These are phyloP conservation scores for Cladosporium sp. DNA, from an alignment of 2,329 filamentous ascomycete species.

Conservation along the genomic window DNA sequence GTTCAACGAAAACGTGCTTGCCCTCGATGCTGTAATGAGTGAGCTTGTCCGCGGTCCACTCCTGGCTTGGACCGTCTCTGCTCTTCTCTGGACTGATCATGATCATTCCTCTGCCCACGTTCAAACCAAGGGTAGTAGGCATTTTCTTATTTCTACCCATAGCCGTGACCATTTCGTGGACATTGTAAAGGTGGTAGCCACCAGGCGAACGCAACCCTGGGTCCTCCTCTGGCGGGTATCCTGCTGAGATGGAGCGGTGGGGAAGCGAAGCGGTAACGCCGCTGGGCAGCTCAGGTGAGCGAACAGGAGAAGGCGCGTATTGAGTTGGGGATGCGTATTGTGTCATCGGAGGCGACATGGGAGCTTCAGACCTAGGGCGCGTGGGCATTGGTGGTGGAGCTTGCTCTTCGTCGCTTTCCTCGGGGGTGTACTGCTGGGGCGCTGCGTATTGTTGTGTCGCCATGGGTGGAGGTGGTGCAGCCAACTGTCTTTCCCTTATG, in stretches of 20 bases:
- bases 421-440: conserved; percentile 57
- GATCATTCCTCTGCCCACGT: conserved; percentile 80
- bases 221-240: conserved; percentile 15
- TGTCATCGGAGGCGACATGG: conserved; percentile 35
- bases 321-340: conserved; percentile 33
- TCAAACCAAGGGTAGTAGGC: conserved; percentile 94
- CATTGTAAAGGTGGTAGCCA: conserved; percentile 91
- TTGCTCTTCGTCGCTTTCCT: conserved; percentile 62
- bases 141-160: conserved; percentile 98
- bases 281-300: conserved; percentile 32
- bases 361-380: conserved; percentile 55
- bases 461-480: conserved; percentile 51
- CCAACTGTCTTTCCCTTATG: conserved; percentile 29
- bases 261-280: conserved; percentile 54
- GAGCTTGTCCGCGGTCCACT: conserved; percentile 93
- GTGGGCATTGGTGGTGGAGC: conserved; percentile 58
- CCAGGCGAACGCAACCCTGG: conserved; percentile 54
- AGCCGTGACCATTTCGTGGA: conserved; percentile 94
- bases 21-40: conserved; percentile 97
- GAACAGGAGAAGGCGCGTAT: conserved; percentile 31
- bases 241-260: conserved; percentile 40
- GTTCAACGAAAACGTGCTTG: conserved; percentile 94
- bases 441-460: conserved; percentile 48
- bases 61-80: conserved; percentile 77
- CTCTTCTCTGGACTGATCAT: conserved; percentile 84